These are phyloP conservation scores for Pleurotus ostreatus DNA, from an alignment of 768 basidiomycete genomes.

Conservation along the genomic window DNA sequence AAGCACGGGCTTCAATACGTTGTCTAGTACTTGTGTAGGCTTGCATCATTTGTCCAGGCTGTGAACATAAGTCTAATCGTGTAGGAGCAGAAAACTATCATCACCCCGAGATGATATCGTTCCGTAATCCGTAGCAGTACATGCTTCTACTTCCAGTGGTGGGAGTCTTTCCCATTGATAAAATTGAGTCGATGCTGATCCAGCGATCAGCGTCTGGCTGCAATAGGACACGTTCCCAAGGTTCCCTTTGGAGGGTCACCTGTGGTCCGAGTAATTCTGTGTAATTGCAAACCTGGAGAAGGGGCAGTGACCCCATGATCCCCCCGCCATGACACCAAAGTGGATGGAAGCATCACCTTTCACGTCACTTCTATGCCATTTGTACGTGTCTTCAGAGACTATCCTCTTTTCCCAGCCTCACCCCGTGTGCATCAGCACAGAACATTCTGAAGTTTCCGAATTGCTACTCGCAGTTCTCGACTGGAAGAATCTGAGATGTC, in stretches of 20 bases:
- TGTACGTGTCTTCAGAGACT: background rate
- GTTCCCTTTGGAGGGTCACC: background rate
- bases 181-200: too few species aligned
- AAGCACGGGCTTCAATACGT: too few species aligned
- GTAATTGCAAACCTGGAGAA: background rate
- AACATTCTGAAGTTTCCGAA: too few species aligned
- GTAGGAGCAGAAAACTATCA: too few species aligned
- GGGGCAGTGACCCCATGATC: constrained; percentile 12
- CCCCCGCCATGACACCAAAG: constrained; percentile 6
- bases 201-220: background rate
- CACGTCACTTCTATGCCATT: constrained; percentile 8
- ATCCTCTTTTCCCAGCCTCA: too few species aligned
- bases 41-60: too few species aligned
- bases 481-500: constrained; percentile 2
- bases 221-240: background rate
- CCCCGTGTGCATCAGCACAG: too few species aligned
- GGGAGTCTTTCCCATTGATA: background rate
- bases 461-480: too few species aligned
- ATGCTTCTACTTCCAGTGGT: background rate
- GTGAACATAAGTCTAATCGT: too few species aligned
- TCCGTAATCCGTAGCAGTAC: too few species aligned
- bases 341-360: constrained; percentile 8
- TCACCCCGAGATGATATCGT: too few species aligned
- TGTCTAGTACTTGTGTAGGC: too few species aligned
- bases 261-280: background rate